Conservation (phyloP, 2,329 filamentous ascomycete genomes). For the Colletotrichum paranaense region DNA sequence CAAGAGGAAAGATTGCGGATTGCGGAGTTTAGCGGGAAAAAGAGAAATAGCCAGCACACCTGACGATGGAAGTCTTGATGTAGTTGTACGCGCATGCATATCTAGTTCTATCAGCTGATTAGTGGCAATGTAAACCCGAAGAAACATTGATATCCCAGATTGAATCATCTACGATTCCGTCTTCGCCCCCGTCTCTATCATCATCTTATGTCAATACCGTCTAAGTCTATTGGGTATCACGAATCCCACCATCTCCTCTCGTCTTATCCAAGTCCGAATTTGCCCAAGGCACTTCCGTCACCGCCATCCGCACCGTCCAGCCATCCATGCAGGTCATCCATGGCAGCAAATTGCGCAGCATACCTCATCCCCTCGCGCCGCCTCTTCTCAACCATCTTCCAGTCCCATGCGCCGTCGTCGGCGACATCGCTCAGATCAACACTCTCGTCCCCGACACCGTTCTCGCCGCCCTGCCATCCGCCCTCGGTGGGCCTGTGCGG, state of each 20-base stretch:
- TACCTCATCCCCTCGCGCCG: slow-evolving; percentile 66
- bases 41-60: background rate
- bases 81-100: background rate
- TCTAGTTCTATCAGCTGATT: background rate
- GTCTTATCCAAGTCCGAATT: slow-evolving; percentile 55
- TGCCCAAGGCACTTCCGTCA: slow-evolving; percentile 61
- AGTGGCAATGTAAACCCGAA: background rate
- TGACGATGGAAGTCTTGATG: background rate
- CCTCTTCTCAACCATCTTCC: slow-evolving; percentile 66
- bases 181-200: background rate
- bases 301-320: slow-evolving; percentile 67
- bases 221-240: slow-evolving; percentile 29
- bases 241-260: background rate
- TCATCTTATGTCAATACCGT: background rate
- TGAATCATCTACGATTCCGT: background rate
- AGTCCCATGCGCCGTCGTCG: slow-evolving; percentile 62
- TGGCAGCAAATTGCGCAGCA: slow-evolving; percentile 65
- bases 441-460: slow-evolving; percentile 52
- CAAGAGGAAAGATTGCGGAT: background rate
- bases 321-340: slow-evolving; percentile 63
- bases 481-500: slow-evolving; percentile 72
- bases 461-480: slow-evolving; percentile 66
- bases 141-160: background rate
- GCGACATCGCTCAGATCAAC: slow-evolving; percentile 50
- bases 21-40: slow-evolving; percentile 12